phyloP scores from a whole-genome alignment of 129 eudicot genomes.

The Flaveria trinervia region DNA sequence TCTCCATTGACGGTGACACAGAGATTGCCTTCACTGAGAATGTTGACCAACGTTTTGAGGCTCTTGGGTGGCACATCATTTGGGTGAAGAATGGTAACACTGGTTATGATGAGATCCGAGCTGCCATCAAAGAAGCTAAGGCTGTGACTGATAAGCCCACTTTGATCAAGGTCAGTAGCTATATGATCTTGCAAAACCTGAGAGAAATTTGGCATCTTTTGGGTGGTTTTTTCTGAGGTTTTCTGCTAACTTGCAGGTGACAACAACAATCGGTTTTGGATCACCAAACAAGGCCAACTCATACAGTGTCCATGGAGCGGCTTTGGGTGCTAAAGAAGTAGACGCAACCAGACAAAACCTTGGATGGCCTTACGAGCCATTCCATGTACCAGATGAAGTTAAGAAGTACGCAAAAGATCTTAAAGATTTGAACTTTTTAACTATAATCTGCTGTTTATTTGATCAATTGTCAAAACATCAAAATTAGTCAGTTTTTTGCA shows the following conservation, averaged over 20 bases:
- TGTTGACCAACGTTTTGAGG: constrained; percentile 86
- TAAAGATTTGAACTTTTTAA: neutral
- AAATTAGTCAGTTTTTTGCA: neutral
- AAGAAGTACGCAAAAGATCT: constrained; percentile 51
- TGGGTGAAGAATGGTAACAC: constrained; percentile 98
- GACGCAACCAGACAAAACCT: constrained; percentile 92
- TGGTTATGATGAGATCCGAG: constrained; percentile 96
- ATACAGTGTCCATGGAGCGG: constrained; percentile 91
- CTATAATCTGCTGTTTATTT: neutral
- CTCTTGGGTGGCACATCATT: constrained; percentile 95
- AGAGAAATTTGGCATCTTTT: neutral
- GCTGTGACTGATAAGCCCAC: constrained; percentile 93
- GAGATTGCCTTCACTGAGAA: constrained; percentile 91
- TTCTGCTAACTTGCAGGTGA: constrained; percentile 52
- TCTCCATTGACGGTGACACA: constrained; percentile 94
- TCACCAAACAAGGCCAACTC: constrained; percentile 99
- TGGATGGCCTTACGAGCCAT: constrained; percentile 96
- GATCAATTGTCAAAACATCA: neutral
- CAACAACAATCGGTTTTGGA: constrained; percentile 94
- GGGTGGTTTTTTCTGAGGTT: constrained; percentile 6
- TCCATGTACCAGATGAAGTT: constrained; percentile 98
- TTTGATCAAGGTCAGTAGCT: constrained; percentile 70
- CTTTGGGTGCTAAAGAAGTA: constrained; percentile 93
- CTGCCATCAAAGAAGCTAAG: constrained; percentile 95
- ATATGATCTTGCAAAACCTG: neutral